These are phyloP conservation scores for Gliomastix tumulicola DNA, from an alignment of 2,329 filamentous ascomycete species.

Conservation along the genomic window DNA sequence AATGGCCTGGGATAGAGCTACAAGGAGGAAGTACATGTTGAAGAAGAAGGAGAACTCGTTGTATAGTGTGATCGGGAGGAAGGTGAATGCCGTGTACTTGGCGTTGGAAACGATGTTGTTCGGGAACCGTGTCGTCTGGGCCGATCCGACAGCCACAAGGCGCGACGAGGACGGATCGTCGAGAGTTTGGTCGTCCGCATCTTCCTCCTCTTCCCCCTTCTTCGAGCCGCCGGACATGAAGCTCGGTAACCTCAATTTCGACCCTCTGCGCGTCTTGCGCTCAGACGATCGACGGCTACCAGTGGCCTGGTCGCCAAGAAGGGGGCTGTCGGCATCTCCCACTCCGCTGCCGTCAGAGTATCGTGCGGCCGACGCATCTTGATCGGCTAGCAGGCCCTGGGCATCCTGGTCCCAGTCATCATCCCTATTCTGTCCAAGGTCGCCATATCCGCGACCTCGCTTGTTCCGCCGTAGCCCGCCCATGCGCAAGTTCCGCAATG, in stretches of 20 bases:
- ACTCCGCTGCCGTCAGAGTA: slow-evolving; percentile 54
- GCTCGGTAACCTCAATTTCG: slow-evolving; percentile 57
- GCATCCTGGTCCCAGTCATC: slow-evolving; percentile 59
- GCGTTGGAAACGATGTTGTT: slow-evolving; percentile 92
- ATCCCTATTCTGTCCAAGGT: slow-evolving; percentile 49
- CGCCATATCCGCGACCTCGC: slow-evolving; percentile 50
- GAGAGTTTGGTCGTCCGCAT: slow-evolving; percentile 42
- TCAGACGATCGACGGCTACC: too few relatives aligned
- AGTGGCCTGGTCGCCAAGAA: slow-evolving; percentile 43
- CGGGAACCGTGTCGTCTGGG: slow-evolving; percentile 71
- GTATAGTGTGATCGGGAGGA: slow-evolving; percentile 88
- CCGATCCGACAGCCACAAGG: slow-evolving; percentile 66
- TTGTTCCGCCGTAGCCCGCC: slow-evolving; percentile 50
- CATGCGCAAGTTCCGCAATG: slow-evolving; percentile 65
- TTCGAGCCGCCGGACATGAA: slow-evolving; percentile 47
- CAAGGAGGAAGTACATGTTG: slow-evolving; percentile 97
- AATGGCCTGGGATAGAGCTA: slow-evolving; percentile 89
- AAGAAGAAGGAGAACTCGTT: slow-evolving; percentile 99
- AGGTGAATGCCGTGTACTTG: slow-evolving; percentile 93
- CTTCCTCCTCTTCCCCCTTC: slow-evolving; percentile 26
- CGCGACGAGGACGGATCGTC: slow-evolving; percentile 66
- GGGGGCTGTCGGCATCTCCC: slow-evolving; percentile 64
- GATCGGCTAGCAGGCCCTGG: slow-evolving; percentile 58
- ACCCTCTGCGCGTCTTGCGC: too few relatives aligned
- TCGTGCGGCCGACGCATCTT: slow-evolving; percentile 44